Conservation (phyloP, 192 early-diverging fungal genomes). For the Umbelopsis vinacea region DNA sequence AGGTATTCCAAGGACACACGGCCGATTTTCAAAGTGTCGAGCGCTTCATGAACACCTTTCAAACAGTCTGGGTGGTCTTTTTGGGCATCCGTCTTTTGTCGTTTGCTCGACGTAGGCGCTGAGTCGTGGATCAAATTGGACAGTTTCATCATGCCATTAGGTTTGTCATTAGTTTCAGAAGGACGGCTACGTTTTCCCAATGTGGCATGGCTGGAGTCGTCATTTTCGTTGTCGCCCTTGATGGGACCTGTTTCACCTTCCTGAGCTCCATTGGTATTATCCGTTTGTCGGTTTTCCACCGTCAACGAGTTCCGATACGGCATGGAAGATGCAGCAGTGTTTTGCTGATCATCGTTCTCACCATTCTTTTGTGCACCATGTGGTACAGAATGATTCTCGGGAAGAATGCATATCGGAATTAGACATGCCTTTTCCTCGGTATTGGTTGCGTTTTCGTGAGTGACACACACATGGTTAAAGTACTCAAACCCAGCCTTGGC, state of each 20-base stretch:
- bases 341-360: background rate
- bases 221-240: background rate
- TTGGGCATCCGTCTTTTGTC: background rate
- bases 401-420: slow-evolving; percentile 34
- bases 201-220: too few relatives aligned
- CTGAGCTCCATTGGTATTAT: background rate
- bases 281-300: background rate
- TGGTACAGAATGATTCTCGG: slow-evolving; percentile 7
- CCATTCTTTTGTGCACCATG: background rate
- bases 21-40: slow-evolving; percentile 29
- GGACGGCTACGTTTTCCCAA: slow-evolving; percentile 5
- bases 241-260: background rate
- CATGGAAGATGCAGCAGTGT: background rate
- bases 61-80: background rate
- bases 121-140: slow-evolving; percentile 12
- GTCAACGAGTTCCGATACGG: background rate
- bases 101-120: background rate
- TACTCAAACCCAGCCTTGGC: slow-evolving; percentile 29
- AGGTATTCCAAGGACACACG: slow-evolving; percentile 34
- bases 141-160: slow-evolving; percentile 23
- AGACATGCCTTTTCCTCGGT: slow-evolving; percentile 32
- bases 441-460: slow-evolving; percentile 19
- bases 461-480: slow-evolving; percentile 28
- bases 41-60: slow-evolving; percentile 24
- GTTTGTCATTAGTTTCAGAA: slow-evolving; percentile 25